Conservation (phyloP, 179 eudicot species). For the Vitellaria paradoxa region DNA sequence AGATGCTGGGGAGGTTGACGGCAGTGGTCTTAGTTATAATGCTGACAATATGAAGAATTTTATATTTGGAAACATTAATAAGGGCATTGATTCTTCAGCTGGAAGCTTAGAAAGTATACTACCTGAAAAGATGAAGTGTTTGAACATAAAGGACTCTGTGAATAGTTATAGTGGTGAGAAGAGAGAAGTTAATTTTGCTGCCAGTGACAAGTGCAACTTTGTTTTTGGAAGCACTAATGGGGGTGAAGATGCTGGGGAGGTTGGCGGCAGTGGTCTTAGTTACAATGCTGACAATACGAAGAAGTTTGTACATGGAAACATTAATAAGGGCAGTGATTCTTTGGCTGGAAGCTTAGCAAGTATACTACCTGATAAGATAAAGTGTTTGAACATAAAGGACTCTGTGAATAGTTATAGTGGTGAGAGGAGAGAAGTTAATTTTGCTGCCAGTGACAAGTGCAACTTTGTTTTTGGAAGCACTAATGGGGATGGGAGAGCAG, state of each 20-base stretch:
- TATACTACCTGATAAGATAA: conserved; percentile 40
- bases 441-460: conserved; percentile 18
- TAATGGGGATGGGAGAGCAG: conserved; percentile 17
- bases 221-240: conserved; percentile 25
- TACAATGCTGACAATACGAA: conserved; percentile 18
- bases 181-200: conserved; percentile 15
- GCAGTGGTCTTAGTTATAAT: conserved; percentile 17
- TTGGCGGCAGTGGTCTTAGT: conserved; percentile 18
- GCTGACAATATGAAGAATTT: conserved; percentile 20
- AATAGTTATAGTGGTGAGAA: conserved; percentile 11
- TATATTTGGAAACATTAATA: conserved; percentile 32
- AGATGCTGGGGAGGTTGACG: conserved; percentile 27
- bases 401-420: conserved; percentile 12
- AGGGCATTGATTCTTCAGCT: conserved; percentile 26
- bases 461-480: conserved; percentile 28
- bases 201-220: conserved; percentile 22
- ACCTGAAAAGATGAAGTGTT: conserved; percentile 40
- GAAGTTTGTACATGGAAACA: conserved; percentile 32
- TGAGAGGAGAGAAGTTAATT: conserved; percentile 12
- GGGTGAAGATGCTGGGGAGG: conserved; percentile 16
- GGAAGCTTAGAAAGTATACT: conserved; percentile 29
- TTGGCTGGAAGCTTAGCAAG: conserved; percentile 28
- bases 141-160: conserved; percentile 39
- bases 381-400: conserved; percentile 45
- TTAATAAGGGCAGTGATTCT: conserved; percentile 24